Conservation (phyloP, 495 filamentous ascomycete genomes). For the Daldinia childiae region DNA sequence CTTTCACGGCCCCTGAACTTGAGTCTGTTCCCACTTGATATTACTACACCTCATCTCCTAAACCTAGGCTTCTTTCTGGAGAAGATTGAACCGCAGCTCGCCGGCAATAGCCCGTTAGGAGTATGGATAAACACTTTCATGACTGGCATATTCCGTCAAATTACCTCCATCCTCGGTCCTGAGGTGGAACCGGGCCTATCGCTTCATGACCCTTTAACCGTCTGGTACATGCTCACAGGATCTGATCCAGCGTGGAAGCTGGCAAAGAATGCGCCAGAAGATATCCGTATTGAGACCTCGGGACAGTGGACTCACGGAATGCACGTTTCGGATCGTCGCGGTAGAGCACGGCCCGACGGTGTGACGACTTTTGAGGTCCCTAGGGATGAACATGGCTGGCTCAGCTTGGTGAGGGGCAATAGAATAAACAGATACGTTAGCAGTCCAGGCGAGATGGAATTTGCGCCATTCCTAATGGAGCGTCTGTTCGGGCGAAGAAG, state of each 20-base stretch:
- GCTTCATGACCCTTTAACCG: conserved; percentile 86
- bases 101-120: conserved; percentile 76
- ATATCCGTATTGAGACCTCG: conserved; percentile 85
- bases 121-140: conserved; percentile 85
- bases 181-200: conserved; percentile 68
- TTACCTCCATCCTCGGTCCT: conserved; percentile 67
- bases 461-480: conserved; percentile 60
- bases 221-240: conserved; percentile 83
- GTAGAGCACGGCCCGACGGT: conserved; percentile 65
- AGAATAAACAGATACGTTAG: conserved; percentile 74
- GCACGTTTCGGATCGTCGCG: conserved; percentile 83
- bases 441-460: conserved; percentile 63
- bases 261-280: conserved; percentile 60
- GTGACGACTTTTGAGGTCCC: conserved; percentile 61
- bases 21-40: conserved; percentile 86
- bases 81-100: conserved; percentile 59
- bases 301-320: conserved; percentile 96
- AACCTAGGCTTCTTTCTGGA: conserved; percentile 66
- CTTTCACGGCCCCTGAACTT: conserved; percentile 75
- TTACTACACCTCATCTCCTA: conserved; percentile 80
- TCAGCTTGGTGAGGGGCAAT: conserved; percentile 75
- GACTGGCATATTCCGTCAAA: conserved; percentile 76
- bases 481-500: conserved; percentile 54
- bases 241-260: conserved; percentile 61
- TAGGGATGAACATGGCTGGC: conserved; percentile 77